Evolutionary conservation across 768 basidiomycete genomes (phyloP), one percentile per base, ranked within the genome.

Genomic region (Lentinus brumalis): DNA sequence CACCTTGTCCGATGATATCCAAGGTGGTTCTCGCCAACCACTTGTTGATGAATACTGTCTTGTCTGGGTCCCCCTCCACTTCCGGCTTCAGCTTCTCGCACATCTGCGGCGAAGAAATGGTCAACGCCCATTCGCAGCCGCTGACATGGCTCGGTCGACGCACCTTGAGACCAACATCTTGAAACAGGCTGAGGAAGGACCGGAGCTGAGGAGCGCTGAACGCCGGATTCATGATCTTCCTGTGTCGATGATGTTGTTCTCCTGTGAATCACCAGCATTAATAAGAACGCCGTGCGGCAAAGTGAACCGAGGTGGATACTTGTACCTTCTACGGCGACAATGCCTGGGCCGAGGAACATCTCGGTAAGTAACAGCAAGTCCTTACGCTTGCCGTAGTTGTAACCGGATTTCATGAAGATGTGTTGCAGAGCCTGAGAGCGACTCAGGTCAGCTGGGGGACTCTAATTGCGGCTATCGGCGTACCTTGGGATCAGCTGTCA

Each of bases 171-270:
- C 18, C 50, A 18, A 21, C 32, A 16, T 50, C 11, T 11, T 53
- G 58, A 21, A 59, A 59, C 5, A 59, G 16, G 8, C 40, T 38
- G 14, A 59, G 30, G 45, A 59, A 59, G 2, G 40, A 21, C 12
- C 51, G 50, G 5, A 59, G 30, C 44, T 59, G 58, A n/a, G 50
- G 31, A 14, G 52, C 41, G 18, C 32, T 46, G 32, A 59, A 59
- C 18, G 50, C 58, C 1, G 58, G 58, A n/a, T 59, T 59, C 58
- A 59, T 53, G 35, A 53, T 40, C 21, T 59, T 59, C 47, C 58
- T 18, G 30, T 59, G 58, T 11, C 58, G 50, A 18, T 59, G 58
- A 21, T 59, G 58, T 12, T 5, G 18, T 14, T 59, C 39, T 11
- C 50, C 57, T 51, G 42, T 10, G 52, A 38, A 16, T 1, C 16